These are phyloP conservation scores for Myotisia sp. DNA, from an alignment of 2,329 filamentous ascomycete genomes.

Conservation along the genomic window DNA sequence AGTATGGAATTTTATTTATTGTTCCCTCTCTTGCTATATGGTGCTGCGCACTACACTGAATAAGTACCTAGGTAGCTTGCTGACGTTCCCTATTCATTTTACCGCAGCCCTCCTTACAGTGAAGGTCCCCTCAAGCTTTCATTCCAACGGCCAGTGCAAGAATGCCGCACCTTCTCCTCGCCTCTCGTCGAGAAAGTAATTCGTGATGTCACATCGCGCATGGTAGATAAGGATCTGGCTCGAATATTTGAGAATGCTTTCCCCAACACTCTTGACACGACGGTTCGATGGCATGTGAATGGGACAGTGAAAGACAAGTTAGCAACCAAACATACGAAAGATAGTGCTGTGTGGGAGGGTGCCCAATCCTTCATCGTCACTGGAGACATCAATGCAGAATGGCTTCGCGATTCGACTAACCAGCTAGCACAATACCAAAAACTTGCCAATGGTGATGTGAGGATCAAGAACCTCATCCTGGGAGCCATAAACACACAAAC, in stretches of 20 bases:
- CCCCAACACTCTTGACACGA: constrained; percentile 81
- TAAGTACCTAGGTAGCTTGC: constrained; percentile 24
- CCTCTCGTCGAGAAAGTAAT: constrained; percentile 81
- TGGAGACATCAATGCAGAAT: constrained; percentile 83
- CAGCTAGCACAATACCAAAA: constrained; percentile 82
- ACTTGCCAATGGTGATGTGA: constrained; percentile 65
- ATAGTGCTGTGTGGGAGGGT: constrained; percentile 55
- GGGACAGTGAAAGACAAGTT: constrained; percentile 35
- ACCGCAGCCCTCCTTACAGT: constrained; percentile 59
- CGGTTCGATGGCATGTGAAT: constrained; percentile 71
- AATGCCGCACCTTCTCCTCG: constrained; percentile 82
- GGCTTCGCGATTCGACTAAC: constrained; percentile 85
- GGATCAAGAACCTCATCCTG: constrained; percentile 64
- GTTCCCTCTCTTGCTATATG: too few species aligned
- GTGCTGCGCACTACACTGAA: constrained; percentile 46
- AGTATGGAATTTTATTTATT: too few species aligned
- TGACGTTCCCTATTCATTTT: too few species aligned
- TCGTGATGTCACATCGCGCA: constrained; percentile 59
- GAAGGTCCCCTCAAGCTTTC: constrained; percentile 65
- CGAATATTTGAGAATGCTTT: constrained; percentile 92
- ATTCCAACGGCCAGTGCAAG: constrained; percentile 65
- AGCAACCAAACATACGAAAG: constrained; percentile 30
- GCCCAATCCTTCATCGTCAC: constrained; percentile 88
- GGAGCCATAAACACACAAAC: constrained; percentile 93
- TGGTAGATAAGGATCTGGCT: constrained; percentile 76